Conservation (phyloP, 768 basidiomycete genomes). For the Russula vinacea region DNA sequence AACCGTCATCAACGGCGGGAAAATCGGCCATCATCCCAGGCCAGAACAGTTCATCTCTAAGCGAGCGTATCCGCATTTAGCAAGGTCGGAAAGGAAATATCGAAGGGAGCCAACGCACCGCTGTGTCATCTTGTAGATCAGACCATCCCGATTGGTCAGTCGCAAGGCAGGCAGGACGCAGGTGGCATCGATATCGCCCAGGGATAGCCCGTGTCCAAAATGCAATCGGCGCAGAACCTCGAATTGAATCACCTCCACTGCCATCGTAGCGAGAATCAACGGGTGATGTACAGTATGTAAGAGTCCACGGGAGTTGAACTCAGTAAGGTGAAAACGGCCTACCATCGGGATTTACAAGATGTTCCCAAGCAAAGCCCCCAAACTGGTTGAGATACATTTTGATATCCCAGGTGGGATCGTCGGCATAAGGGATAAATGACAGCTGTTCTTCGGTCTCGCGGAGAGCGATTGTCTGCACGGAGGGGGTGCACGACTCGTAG, state of each 20-base stretch:
- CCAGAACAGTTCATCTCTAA: slow-evolving; percentile 21
- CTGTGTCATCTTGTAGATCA: slow-evolving; percentile 31
- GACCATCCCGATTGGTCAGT: background rate
- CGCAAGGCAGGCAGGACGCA: slow-evolving; percentile 42
- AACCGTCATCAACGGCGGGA: slow-evolving; percentile 16
- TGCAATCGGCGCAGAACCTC: slow-evolving; percentile 49
- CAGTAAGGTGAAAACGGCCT: slow-evolving; percentile 27
- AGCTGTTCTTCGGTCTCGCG: slow-evolving; percentile 47
- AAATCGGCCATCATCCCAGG: slow-evolving; percentile 9
- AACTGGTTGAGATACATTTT: slow-evolving; percentile 43
- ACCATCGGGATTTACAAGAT: slow-evolving; percentile 43
- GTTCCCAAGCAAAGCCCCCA: slow-evolving; percentile 51
- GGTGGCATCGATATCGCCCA: slow-evolving; percentile 49
- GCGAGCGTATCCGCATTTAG: background rate
- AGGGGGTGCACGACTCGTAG: slow-evolving; percentile 59
- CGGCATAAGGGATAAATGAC: slow-evolving; percentile 59
- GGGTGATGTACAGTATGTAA: background rate
- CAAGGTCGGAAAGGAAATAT: slow-evolving; percentile 20
- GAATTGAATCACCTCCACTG: slow-evolving; percentile 47
- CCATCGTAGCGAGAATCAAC: slow-evolving; percentile 33
- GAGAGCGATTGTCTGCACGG: slow-evolving; percentile 44
- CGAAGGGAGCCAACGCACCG: slow-evolving; percentile 33
- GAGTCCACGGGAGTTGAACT: background rate
- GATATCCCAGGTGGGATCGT: slow-evolving; percentile 54
- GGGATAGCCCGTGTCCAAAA: slow-evolving; percentile 38